These are phyloP conservation scores for Diplodia scrobiculata DNA, from an alignment of 2,329 filamentous ascomycete genomes.

Conservation along the genomic window DNA sequence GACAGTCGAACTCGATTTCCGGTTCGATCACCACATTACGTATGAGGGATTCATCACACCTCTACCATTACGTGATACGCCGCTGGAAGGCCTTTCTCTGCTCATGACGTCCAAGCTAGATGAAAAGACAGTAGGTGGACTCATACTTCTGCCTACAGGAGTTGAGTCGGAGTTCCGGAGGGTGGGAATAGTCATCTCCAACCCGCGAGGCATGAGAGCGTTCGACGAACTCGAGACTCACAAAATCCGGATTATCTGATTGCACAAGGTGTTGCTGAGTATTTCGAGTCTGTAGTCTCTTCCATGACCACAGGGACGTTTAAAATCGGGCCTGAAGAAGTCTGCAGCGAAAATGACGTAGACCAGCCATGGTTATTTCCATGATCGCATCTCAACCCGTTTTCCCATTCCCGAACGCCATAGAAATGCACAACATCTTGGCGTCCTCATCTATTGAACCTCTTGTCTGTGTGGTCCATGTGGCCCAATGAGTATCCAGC, in stretches of 20 bases:
- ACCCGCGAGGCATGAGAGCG: not conserved
- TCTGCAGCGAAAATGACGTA: not conserved
- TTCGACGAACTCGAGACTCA: not conserved
- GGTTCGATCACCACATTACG: not conserved
- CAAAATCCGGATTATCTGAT: not conserved
- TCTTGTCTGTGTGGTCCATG: not conserved
- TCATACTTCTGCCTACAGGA: not conserved
- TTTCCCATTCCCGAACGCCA: not conserved
- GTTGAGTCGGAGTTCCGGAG: not conserved
- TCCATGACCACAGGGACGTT: not conserved
- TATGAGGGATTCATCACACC: not conserved
- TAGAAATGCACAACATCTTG: not conserved
- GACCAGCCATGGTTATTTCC: not conserved
- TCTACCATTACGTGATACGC: not conserved
- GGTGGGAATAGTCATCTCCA: not conserved
- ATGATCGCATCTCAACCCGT: too few relatives aligned
- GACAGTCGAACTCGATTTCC: not conserved
- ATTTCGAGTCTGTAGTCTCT: not conserved
- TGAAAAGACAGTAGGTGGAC: not conserved
- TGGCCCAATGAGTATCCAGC: not conserved
- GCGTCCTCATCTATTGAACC: not conserved
- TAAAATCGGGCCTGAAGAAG: not conserved
- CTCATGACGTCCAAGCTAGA: not conserved
- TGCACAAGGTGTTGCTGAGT: not conserved
- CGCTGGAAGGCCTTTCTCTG: not conserved